Conservation (phyloP, 179 eudicot genomes). For the Beta lomatogona region DNA sequence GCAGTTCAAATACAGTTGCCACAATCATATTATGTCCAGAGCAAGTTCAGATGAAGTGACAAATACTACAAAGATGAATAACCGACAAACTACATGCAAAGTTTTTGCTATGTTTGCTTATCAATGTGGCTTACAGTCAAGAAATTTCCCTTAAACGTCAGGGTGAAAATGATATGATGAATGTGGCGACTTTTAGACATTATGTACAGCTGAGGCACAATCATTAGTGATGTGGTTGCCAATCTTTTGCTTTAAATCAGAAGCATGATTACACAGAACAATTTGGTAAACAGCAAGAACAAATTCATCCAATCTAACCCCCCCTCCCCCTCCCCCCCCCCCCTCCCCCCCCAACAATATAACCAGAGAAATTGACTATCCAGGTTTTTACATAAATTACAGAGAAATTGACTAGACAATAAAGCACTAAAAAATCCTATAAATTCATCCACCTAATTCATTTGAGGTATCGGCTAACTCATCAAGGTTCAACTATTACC, state of each 20-base stretch:
- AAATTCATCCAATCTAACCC: background rate
- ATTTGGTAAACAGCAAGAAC: background rate
- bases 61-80: background rate
- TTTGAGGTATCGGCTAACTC: background rate
- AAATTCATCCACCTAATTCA: too few relatives aligned
- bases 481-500: background rate
- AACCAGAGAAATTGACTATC: too few relatives aligned
- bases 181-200: background rate
- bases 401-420: too few relatives aligned
- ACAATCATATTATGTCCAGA: background rate
- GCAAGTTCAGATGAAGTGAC: background rate
- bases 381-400: too few relatives aligned
- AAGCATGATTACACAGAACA: background rate
- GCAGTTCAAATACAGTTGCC: constrained; percentile 23
- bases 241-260: background rate
- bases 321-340: too few relatives aligned
- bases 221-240: background rate
- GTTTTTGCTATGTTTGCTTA: background rate
- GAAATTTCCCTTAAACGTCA: background rate
- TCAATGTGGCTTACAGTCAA: background rate
- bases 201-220: background rate
- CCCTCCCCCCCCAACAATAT: too few relatives aligned
- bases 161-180: background rate
- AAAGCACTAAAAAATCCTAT: too few relatives aligned
- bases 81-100: background rate